phyloP scores from a whole-genome alignment of 306 rosid species.

The Fragaria ananassa region DNA sequence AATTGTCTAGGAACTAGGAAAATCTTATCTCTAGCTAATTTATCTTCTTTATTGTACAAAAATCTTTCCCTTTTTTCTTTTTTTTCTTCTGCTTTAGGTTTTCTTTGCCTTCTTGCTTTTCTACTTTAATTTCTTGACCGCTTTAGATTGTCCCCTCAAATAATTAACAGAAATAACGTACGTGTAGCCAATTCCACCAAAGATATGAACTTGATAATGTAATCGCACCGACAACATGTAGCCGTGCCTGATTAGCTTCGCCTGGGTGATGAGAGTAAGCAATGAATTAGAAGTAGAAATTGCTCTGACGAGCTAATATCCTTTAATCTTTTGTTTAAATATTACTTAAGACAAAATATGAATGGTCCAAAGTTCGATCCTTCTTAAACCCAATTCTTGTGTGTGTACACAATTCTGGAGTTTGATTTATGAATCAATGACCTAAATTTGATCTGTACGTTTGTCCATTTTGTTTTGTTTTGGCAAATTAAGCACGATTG shows the following conservation, averaged over 20 bases:
- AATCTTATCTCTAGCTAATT: not conserved
- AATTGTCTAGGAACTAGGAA: conserved; percentile 1
- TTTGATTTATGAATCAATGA: not conserved
- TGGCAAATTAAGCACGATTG: not conserved
- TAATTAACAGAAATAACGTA: not conserved
- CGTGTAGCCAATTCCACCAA: not conserved
- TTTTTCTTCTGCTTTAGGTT: not conserved
- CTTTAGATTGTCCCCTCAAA: not conserved
- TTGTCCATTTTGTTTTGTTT: not conserved
- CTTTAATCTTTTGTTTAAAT: too few relatives aligned
- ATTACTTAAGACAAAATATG: too few relatives aligned
- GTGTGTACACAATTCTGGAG: not conserved
- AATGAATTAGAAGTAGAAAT: too few relatives aligned
- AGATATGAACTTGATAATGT: not conserved
- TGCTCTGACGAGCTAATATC: too few relatives aligned
- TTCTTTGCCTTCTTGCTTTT: not conserved
- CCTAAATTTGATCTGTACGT: not conserved
- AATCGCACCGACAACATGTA: not conserved
- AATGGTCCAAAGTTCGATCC: too few relatives aligned
- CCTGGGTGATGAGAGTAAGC: not conserved
- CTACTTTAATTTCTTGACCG: not conserved
- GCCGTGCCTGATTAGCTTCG: not conserved
- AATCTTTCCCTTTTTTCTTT: not conserved
- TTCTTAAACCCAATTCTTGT: too few relatives aligned
- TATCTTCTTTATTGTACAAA: not conserved